Evolutionary conservation across 441 rosid species (phyloP).

Genomic region (Corymbia calophylla): DNA sequence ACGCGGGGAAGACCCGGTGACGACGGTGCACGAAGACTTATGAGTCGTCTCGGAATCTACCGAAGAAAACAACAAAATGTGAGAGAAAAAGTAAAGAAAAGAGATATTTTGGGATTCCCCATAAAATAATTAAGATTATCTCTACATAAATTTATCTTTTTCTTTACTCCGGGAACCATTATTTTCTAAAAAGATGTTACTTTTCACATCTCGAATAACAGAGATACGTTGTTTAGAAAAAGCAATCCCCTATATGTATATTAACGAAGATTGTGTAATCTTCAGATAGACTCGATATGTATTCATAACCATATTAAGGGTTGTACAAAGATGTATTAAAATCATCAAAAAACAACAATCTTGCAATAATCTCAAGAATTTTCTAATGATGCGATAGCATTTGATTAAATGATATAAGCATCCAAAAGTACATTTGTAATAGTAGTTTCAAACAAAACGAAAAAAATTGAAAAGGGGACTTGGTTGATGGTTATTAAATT

Average conservation of each 20-base stretch:
- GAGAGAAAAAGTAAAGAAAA: too few relatives aligned
- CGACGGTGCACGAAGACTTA: too few relatives aligned
- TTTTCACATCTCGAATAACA: not conserved
- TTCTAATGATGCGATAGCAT: not conserved
- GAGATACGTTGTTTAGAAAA: not conserved
- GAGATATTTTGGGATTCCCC: too few relatives aligned
- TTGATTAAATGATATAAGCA: not conserved
- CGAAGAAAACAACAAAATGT: too few relatives aligned
- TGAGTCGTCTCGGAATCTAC: too few relatives aligned
- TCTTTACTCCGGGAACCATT: accelerated
- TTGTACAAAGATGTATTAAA: not conserved
- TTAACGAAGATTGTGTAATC: not conserved
- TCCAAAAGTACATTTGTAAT: not conserved
- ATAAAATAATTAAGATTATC: too few relatives aligned
- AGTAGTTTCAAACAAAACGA: not conserved
- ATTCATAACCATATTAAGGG: not conserved
- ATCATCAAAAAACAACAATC: not conserved
- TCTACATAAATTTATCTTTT: too few relatives aligned
- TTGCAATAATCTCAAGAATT: not conserved
- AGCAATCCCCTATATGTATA: not conserved
- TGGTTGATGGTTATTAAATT: too few relatives aligned
- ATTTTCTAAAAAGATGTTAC: too few relatives aligned
- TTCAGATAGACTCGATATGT: not conserved
- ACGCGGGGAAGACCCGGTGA: too few relatives aligned
- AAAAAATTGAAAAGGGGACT: too few relatives aligned